Base-by-base conservation (phyloP, 495 filamentous ascomycete genomes). In the Penicillium samsonianum region DNA sequence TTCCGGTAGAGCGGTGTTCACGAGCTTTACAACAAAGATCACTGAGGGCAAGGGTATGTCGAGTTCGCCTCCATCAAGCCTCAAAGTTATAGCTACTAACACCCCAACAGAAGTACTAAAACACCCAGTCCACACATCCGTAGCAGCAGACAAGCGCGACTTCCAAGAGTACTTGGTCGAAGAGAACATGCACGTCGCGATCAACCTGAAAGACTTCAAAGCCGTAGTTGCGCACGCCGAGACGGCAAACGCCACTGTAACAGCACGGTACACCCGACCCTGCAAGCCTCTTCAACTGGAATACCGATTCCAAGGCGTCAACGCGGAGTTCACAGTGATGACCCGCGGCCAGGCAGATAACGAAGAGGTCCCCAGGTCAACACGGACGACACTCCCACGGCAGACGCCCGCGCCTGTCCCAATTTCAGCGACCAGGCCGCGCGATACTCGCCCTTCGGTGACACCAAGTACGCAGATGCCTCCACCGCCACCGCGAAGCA, bases 161-260 rank as follows among this genome's bases (percentile, higher is more conserved):
- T 98, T 98, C 66, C 87, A 93, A 28, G 80, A 88, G 17, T 95
- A 93, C 61, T 65, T 80, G 1, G 89, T 91, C 23, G 83, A 92
- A 64, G 86, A 92, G 42, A 82, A 87, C 52, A 78, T 96, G 31
- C 92, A 96, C 62, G 87, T 97, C 55, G 87, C 89, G 52, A 92
- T 98, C 64, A 90, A 84, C 67, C 84, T 97, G 56, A 97, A 96
- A 73, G 94, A 98, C 71, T 96, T 98, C 76, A 90, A 91, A 70
- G 87, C 94, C 20, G 90, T 94, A 37, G 84, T 96, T 31, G 78
- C 82, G 12, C 93, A 98, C 73, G 95, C 94, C 11, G 88, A 90
- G 45, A 85, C 87, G 12, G 80, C 88, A 22, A 86, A 86, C 57
- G 83, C 84, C 2, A 81, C 81, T 28, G 76, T 98, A 10, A 83